Percentiles rank a stretch among this genome's conserved stretches.
Evolutionary conservation across 148 eudicot species (phyloP).

Genomic region (Fagopyrum esculentum): DNA sequence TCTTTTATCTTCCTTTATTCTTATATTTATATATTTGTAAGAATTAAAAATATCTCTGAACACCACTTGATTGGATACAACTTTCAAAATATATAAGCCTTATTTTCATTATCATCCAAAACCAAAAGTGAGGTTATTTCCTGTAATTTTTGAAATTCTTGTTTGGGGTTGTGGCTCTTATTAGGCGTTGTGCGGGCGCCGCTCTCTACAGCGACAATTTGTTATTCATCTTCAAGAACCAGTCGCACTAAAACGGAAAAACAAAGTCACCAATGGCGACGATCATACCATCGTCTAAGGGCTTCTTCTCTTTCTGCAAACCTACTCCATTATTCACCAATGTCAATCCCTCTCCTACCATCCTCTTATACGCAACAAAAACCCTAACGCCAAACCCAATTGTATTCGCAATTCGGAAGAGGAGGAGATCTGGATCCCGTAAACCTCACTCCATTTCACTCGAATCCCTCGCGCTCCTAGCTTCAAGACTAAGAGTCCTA

Average conservation of each 20-base stretch:
- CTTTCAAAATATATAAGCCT: too few species aligned
- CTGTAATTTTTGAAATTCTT: neutral
- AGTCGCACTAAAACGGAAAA: neutral
- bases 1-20: too few species aligned
- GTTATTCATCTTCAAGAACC: conserved; percentile 4
- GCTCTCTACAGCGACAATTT: neutral
- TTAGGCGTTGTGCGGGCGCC: neutral
- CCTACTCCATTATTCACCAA: neutral
- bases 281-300: neutral
- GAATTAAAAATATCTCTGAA: too few species aligned
- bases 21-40: too few species aligned
- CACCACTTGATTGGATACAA: too few species aligned
- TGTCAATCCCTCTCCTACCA: neutral
- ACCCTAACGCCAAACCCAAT: neutral
- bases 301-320: neutral
- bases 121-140: too few species aligned
- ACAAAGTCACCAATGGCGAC: neutral
- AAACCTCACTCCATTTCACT: conserved; percentile 31
- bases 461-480: conserved; percentile 38
- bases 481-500: conserved; percentile 43
- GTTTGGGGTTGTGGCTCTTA: neutral
- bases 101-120: too few species aligned
- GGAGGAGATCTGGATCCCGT: conserved; percentile 33
- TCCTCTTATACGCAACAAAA: neutral
- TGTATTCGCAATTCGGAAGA: conserved; percentile 30